Conservation (phyloP, 371 early-diverging fungal genomes). For the Lichtheimia corymbifera region DNA sequence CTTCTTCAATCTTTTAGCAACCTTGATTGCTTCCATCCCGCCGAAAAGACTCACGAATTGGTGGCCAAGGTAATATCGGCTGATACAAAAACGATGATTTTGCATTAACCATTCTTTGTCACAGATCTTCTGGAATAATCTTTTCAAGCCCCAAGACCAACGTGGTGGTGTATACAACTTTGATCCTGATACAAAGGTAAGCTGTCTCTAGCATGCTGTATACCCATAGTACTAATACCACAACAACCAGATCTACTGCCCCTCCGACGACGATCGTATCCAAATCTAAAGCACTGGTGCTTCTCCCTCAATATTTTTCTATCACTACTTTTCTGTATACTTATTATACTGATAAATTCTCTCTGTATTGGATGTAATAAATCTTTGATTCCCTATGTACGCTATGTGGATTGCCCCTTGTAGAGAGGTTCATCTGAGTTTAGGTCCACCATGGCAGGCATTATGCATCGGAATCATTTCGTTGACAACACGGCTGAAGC, state of each 20-base stretch:
- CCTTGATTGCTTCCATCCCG: conserved; percentile 22
- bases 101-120: neutral
- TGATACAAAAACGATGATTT: neutral
- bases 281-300: conserved; percentile 1
- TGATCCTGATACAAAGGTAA: neutral
- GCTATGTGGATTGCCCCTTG: no score
- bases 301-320: no score
- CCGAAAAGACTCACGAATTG: conserved; percentile 11
- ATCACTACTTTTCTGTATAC: no score
- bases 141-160: conserved; percentile 9
- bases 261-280: conserved; percentile 16
- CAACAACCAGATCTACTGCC: conserved; percentile 17
- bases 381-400: no score
- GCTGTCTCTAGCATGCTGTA: conserved; percentile 13
- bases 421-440: no score
- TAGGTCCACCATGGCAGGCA: no score
- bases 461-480: no score
- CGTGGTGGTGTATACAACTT: no score
- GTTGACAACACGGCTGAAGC: no score
- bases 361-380: no score
- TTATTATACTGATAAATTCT: no score
- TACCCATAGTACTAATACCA: no score
- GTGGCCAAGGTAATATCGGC: conserved; percentile 11
- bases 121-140: conserved; percentile 16
- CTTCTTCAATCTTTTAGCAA: conserved; percentile 5